A percentile compares a stretch with the other conserved stretches of the same genome.
Evolutionary conservation across 164 flowering plant species (phyloP).

Genomic region (Nymphaea colorata): DNA sequence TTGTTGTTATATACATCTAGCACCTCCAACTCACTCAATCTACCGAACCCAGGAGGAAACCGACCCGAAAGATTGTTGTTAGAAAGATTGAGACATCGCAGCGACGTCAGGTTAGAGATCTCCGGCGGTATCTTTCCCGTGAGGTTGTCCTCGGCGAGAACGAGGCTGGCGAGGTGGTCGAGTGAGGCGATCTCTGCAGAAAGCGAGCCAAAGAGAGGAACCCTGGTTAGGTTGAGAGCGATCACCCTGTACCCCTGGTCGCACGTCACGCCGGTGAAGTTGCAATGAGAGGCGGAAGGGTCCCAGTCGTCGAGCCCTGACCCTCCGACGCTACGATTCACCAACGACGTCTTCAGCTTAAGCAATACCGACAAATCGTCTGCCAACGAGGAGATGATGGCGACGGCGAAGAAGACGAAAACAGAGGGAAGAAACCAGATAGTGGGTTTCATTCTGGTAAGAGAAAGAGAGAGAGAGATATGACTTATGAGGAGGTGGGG

Average conservation of each 20-base stretch:
- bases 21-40: slow-evolving; percentile 34
- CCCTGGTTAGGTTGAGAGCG: slow-evolving; percentile 42
- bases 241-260: slow-evolving; percentile 35
- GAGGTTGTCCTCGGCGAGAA: slow-evolving; percentile 34
- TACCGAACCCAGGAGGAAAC: slow-evolving; percentile 30
- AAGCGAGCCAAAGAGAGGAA: slow-evolving; percentile 33
- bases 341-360: slow-evolving; percentile 40
- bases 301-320: slow-evolving; percentile 55
- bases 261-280: slow-evolving; percentile 65
- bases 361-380: slow-evolving; percentile 36
- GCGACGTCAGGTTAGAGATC: slow-evolving; percentile 33
- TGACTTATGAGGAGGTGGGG: not conserved
- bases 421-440: slow-evolving; percentile 1
- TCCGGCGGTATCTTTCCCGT: slow-evolving; percentile 56
- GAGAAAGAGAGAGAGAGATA: not conserved
- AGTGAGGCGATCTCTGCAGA: slow-evolving; percentile 64
- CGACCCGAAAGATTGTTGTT: slow-evolving; percentile 36
- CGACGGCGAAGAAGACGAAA: not conserved
- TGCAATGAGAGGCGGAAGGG: slow-evolving; percentile 34
- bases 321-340: slow-evolving; percentile 16
- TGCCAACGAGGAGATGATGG: slow-evolving; percentile 5
- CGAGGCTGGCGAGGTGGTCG: slow-evolving; percentile 40
- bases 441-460: not conserved
- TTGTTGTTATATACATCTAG: slow-evolving; percentile 64
- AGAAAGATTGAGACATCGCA: slow-evolving; percentile 50